A percentile compares a stretch with the other conserved stretches of the same genome.
Evolutionary conservation across 495 filamentous ascomycete genomes (phyloP).

Genomic region (Penicillium parvum): DNA sequence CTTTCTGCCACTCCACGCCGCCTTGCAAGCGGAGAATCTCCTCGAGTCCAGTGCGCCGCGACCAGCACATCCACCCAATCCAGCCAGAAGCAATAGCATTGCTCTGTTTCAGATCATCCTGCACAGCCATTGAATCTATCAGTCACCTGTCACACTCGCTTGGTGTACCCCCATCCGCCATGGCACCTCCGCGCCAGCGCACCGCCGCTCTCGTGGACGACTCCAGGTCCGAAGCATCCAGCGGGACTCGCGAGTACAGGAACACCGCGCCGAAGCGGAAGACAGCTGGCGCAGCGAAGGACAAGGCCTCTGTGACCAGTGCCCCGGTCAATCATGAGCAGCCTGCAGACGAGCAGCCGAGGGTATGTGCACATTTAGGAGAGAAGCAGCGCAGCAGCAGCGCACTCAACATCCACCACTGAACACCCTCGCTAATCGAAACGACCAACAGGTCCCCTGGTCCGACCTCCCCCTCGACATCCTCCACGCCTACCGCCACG

Average conservation of each 20-base stretch:
- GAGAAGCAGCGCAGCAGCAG: background rate
- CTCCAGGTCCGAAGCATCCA: constrained; percentile 52
- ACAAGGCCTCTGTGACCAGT: constrained; percentile 34
- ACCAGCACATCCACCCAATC: background rate
- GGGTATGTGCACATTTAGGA: constrained; percentile 24
- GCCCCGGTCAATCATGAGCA: constrained; percentile 29
- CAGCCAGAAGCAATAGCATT: constrained; percentile 4
- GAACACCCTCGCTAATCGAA: background rate
- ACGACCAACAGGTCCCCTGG: constrained; percentile 63
- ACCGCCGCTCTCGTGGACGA: constrained; percentile 43
- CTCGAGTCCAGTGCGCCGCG: constrained; percentile 9
- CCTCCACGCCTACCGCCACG: constrained; percentile 76
- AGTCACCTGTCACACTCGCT: constrained; percentile 1
- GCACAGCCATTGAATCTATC: constrained; percentile 7
- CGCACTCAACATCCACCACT: background rate
- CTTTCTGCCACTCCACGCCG: constrained; percentile 40
- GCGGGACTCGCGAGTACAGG: constrained; percentile 45
- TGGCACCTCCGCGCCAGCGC: constrained; percentile 48
- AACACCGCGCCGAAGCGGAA: constrained; percentile 33
- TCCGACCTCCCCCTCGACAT: constrained; percentile 63
- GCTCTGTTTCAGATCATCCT: background rate
- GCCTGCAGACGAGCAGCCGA: constrained; percentile 26
- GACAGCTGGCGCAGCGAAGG: constrained; percentile 23
- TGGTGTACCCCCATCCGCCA: constrained; percentile 14
- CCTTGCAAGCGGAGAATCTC: constrained; percentile 28